Percentiles rank a stretch among this genome's conserved stretches.
phyloP scores from a whole-genome alignment of 768 basidiomycete species.

The Nidularia sp. region DNA sequence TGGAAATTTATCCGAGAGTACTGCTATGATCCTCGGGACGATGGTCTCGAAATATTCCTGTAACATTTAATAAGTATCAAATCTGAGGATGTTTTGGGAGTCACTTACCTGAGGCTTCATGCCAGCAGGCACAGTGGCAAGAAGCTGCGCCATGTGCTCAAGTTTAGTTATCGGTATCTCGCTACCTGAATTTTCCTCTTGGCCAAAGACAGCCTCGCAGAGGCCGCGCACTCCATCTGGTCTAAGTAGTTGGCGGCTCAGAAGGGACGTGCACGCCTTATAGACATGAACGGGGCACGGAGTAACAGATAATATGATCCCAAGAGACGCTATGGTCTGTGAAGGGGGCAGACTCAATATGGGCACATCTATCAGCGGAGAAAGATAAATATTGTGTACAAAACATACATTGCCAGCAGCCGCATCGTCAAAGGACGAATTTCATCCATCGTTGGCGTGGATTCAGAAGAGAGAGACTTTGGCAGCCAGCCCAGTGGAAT shows the following conservation, averaged over 20 bases:
- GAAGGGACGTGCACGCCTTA: slow-evolving; percentile 55
- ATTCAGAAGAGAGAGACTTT: slow-evolving; percentile 35
- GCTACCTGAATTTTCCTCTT: slow-evolving; percentile 43
- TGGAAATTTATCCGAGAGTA: slow-evolving; percentile 41
- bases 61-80: slow-evolving; percentile 1
- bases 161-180: slow-evolving; percentile 64
- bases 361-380: slow-evolving; percentile 5
- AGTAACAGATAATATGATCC: slow-evolving; percentile 48
- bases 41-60: slow-evolving; percentile 63
- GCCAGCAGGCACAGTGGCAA: slow-evolving; percentile 58
- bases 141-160: slow-evolving; percentile 62
- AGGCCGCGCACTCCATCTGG: slow-evolving; percentile 69
- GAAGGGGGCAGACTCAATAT: slow-evolving; percentile 54
- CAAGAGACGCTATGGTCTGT: slow-evolving; percentile 63
- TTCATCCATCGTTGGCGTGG: slow-evolving; percentile 35
- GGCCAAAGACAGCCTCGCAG: slow-evolving; percentile 65
- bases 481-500: slow-evolving; percentile 75
- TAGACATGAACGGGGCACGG: slow-evolving; percentile 46
- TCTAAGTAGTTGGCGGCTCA: slow-evolving; percentile 68
- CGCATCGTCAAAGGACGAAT: slow-evolving; percentile 50
- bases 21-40: slow-evolving; percentile 48
- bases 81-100: background rate
- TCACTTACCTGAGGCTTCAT: slow-evolving; percentile 50
- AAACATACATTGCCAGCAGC: slow-evolving; percentile 58
- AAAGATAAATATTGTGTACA: slow-evolving; percentile 9